phyloP scores from a whole-genome alignment of 2,329 filamentous ascomycete genomes.

The Seiridium unicorne region DNA sequence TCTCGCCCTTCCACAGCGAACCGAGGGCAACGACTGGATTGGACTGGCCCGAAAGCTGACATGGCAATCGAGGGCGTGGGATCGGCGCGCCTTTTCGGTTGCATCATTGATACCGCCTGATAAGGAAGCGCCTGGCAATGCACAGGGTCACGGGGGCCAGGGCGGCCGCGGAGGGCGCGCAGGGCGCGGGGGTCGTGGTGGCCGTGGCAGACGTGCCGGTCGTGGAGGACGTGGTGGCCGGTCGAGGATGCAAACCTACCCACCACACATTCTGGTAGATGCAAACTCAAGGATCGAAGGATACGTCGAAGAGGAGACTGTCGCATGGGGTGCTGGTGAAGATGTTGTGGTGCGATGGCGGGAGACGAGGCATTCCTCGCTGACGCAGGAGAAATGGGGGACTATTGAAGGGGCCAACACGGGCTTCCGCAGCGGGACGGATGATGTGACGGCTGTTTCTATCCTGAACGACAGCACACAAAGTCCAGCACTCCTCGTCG shows the following conservation, averaged over 20 bases:
- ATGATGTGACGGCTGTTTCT: conserved; percentile 48
- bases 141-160: no score
- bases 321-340: conserved; percentile 52
- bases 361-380: conserved; percentile 18
- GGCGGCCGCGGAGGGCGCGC: no score
- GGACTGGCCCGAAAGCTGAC: conserved; percentile 44
- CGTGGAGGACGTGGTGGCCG: no score
- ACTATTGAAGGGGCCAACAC: conserved; percentile 33
- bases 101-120: conserved; percentile 19
- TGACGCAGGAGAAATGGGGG: conserved; percentile 31
- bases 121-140: conserved; percentile 16
- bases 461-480: conserved; percentile 34
- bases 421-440: conserved; percentile 42
- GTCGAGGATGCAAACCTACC: conserved; percentile 30
- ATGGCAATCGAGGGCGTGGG: conserved; percentile 52
- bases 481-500: conserved; percentile 38
- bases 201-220: no score
- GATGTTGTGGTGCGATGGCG: conserved; percentile 44
- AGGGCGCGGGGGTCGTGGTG: no score
- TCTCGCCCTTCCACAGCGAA: conserved; percentile 27
- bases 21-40: conserved; percentile 29
- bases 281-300: conserved; percentile 34
- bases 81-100: conserved; percentile 37
- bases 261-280: conserved; percentile 47
- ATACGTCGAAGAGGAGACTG: conserved; percentile 37